These are phyloP conservation scores for Lentinula boryana DNA, from an alignment of 768 basidiomycete genomes.

Conservation along the genomic window DNA sequence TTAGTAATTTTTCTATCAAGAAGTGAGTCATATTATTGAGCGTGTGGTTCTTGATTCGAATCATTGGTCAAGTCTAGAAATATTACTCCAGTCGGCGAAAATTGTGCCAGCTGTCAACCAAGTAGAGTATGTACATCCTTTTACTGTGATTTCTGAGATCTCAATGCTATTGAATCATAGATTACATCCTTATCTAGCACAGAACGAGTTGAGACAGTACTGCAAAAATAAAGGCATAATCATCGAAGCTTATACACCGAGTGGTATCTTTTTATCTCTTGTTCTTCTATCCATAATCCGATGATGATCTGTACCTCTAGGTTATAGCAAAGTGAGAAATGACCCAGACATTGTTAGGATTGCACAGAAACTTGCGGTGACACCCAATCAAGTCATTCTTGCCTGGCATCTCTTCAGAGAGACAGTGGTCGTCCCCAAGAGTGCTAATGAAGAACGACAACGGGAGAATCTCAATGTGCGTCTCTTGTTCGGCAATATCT, in stretches of 20 bases:
- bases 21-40: constrained; percentile 26
- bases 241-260: constrained; percentile 31
- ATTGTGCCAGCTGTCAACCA: constrained; percentile 24
- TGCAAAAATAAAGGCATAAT: constrained; percentile 27
- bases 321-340: constrained; percentile 34
- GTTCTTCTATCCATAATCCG: neutral
- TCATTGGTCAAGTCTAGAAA: constrained; percentile 8
- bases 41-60: neutral
- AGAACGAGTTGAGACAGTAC: constrained; percentile 25
- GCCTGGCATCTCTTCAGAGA: constrained; percentile 47
- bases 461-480: constrained; percentile 43
- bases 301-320: constrained; percentile 15
- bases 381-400: constrained; percentile 41
- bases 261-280: neutral
- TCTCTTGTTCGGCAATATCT: neutral
- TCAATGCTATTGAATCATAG: neutral
- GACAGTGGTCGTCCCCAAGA: constrained; percentile 41
- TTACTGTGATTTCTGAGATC: neutral
- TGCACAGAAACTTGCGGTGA: constrained; percentile 40
- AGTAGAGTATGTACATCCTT: constrained; percentile 16
- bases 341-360: constrained; percentile 40
- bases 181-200: constrained; percentile 21
- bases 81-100: constrained; percentile 14
- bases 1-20: constrained; percentile 57
- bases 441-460: constrained; percentile 38